A percentile compares a stretch with the other conserved stretches of the same genome.
Conservation (phyloP, 805 yeast genomes). For the Metschnikowia noctiluminum region DNA sequence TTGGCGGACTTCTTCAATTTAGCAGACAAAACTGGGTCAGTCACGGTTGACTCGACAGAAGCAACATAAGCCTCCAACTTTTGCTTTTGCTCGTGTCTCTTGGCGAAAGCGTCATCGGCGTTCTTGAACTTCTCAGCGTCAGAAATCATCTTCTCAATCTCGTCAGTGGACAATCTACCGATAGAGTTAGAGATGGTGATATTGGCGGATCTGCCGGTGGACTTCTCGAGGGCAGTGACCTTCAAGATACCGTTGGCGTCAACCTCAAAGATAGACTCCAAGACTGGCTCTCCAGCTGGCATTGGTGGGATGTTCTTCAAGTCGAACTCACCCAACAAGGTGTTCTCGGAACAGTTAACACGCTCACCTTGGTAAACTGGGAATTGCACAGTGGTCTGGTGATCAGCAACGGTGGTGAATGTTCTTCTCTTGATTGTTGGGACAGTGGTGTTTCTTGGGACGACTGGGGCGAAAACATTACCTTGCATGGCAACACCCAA, state of each 20-base stretch:
- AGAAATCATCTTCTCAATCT: slow-evolving; percentile 94
- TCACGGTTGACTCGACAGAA: slow-evolving; percentile 64
- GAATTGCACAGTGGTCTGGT: slow-evolving; percentile 97
- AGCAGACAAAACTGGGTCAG: slow-evolving; percentile 70
- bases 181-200: slow-evolving; percentile 97
- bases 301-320: slow-evolving; percentile 97
- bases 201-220: slow-evolving; percentile 96
- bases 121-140: slow-evolving; percentile 84
- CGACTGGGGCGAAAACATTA: slow-evolving; percentile 97
- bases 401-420: slow-evolving; percentile 95
- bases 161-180: slow-evolving; percentile 97
- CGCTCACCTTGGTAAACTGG: slow-evolving; percentile 99
- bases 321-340: slow-evolving; percentile 95
- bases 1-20: slow-evolving; percentile 66
- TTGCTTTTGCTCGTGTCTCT: slow-evolving; percentile 91
- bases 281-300: slow-evolving; percentile 98
- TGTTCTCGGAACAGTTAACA: slow-evolving; percentile 92
- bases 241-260: slow-evolving; percentile 97
- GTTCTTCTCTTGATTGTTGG: slow-evolving; percentile 97
- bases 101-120: slow-evolving; percentile 78
- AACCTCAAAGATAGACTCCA: slow-evolving; percentile 94
- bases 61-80: slow-evolving; percentile 93
- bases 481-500: slow-evolving; percentile 98
- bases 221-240: slow-evolving; percentile 95
- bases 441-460: slow-evolving; percentile 96